Evolutionary conservation across 2,329 filamentous ascomycete species (phyloP).

Genomic region (Hypomyces rosellus): DNA sequence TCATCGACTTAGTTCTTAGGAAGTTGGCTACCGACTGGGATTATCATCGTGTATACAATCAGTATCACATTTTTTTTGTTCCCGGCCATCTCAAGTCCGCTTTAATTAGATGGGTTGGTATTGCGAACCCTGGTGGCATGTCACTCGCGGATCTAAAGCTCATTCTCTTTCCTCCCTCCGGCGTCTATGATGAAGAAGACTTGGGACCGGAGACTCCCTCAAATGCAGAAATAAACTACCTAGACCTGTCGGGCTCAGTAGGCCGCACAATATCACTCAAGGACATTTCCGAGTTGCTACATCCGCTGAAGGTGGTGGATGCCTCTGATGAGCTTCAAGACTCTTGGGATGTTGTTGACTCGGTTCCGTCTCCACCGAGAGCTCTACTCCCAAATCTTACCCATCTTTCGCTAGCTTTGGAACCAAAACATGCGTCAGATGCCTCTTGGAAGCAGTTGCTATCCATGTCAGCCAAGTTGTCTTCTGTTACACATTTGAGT

Average conservation of each 20-base stretch:
- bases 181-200: conserved; percentile 20
- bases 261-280: conserved; percentile 46
- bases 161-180: conserved; percentile 34
- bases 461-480: conserved; percentile 44
- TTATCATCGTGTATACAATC: conserved; percentile 49
- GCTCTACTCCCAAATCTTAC: conserved; percentile 51
- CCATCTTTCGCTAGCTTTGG: conserved; percentile 52
- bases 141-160: conserved; percentile 44
- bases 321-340: conserved; percentile 34
- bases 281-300: conserved; percentile 47
- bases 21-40: conserved; percentile 49
- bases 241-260: conserved; percentile 49
- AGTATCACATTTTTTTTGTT: conserved; percentile 49
- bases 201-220: conserved; percentile 18
- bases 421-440: conserved; percentile 25
- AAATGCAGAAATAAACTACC: conserved; percentile 36
- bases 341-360: conserved; percentile 45
- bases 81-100: conserved; percentile 47
- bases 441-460: conserved; percentile 56
- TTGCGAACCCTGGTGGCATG: conserved; percentile 39
- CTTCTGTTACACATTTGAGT: conserved; percentile 53
- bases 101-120: conserved; percentile 45
- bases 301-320: conserved; percentile 26
- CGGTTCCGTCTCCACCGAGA: conserved; percentile 25
- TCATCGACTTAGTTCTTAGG: conserved; percentile 47